Evolutionary conservation across 257 asterid genomes (phyloP).

Genomic region (Verbascum thapsus): DNA sequence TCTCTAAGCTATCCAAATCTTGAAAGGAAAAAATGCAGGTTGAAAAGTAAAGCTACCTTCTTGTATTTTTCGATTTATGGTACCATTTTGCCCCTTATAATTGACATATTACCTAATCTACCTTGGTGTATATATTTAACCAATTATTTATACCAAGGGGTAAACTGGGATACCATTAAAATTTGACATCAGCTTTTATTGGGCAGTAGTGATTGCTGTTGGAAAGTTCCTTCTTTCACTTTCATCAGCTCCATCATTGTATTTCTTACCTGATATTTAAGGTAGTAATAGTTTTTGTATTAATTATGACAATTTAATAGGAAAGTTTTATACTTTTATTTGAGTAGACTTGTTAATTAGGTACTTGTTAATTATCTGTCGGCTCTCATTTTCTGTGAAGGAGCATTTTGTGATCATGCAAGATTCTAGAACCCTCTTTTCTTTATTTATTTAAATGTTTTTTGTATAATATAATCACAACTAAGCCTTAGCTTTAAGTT

Average conservation of each 20-base stretch:
- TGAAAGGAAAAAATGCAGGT: constrained; percentile 25
- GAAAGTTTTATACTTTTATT: constrained; percentile 25
- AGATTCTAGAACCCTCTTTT: constrained; percentile 52
- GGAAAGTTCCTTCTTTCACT: constrained; percentile 60
- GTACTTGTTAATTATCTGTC: constrained; percentile 46
- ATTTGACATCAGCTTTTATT: constrained; percentile 40
- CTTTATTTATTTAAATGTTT: constrained; percentile 32
- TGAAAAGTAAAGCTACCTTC: constrained; percentile 56
- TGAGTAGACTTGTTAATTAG: constrained; percentile 44
- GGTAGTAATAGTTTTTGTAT: constrained; percentile 16
- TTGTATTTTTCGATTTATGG: constrained; percentile 19
- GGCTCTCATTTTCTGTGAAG: constrained; percentile 48
- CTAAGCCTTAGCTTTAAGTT: constrained; percentile 50
- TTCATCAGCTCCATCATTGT: constrained; percentile 37
- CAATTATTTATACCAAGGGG: constrained; percentile 35
- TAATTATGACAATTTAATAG: constrained; percentile 30
- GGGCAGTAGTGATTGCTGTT: constrained; percentile 46
- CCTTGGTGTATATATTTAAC: not conserved
- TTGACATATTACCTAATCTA: constrained; percentile 5
- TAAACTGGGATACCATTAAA: constrained; percentile 33
- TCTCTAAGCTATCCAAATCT: constrained; percentile 22
- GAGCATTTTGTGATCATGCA: constrained; percentile 60
- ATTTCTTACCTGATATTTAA: constrained; percentile 30
- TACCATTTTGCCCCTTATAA: constrained; percentile 33
- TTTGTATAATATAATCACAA: constrained; percentile 41